Conservation (phyloP, 192 early-diverging fungal species). For the Linnemannia zychae region DNA sequence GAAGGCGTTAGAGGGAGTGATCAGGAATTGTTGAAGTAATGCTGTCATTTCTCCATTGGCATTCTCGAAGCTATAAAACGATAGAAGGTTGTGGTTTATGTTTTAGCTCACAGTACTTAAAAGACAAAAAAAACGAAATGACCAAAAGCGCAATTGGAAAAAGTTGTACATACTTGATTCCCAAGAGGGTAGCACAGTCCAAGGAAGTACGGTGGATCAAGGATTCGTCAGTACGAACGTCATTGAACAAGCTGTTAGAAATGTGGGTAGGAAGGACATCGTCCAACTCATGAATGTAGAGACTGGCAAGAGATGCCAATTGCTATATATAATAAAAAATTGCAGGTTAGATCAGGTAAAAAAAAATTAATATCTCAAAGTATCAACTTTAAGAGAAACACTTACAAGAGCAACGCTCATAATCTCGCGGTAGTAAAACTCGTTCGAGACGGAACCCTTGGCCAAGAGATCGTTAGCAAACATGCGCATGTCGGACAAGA, state of each 20-base stretch:
- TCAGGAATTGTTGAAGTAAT: constrained; percentile 63
- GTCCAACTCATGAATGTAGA: constrained; percentile 66
- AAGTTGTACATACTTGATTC: constrained; percentile 56
- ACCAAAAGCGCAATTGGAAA: not conserved
- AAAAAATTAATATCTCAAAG: constrained; percentile 13
- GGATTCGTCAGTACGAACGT: constrained; percentile 50
- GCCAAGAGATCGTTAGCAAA: constrained; percentile 57
- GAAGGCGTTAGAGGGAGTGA: constrained; percentile 66
- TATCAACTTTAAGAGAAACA: not conserved
- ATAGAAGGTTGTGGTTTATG: not conserved
- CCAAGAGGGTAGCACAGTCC: constrained; percentile 40
- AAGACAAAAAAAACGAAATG: not conserved
- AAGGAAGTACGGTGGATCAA: constrained; percentile 49
- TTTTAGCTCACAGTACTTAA: not conserved
- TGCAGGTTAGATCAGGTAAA: constrained; percentile 34
- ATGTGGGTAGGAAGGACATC: constrained; percentile 61
- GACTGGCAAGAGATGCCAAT: constrained; percentile 60
- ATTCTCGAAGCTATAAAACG: constrained; percentile 35
- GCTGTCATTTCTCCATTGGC: constrained; percentile 55
- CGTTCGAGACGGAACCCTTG: constrained; percentile 58
- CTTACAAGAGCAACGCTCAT: constrained; percentile 70
- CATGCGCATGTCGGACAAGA: constrained; percentile 65
- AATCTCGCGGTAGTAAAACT: constrained; percentile 67
- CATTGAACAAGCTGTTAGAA: constrained; percentile 60
- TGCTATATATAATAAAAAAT: constrained; percentile 48